Base-by-base conservation (phyloP, 1,284 basidiomycete genomes). In the Apiotrichum montevideense region DNA sequence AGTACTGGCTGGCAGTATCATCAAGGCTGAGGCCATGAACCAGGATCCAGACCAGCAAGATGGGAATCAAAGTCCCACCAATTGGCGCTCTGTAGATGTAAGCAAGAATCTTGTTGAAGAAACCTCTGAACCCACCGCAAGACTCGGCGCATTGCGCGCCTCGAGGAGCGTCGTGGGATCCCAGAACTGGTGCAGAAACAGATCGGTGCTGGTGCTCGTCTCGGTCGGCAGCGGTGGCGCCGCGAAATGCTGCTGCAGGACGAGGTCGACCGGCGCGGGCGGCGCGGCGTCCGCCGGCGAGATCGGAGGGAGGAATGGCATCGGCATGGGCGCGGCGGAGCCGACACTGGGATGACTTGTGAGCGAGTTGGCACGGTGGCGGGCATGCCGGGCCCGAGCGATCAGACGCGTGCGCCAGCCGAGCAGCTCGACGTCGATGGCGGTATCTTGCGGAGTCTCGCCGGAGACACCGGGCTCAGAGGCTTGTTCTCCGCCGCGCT, bases 101-200 rank as follows among this genome's bases (percentile, higher is more conserved):
- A 41, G 32, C 6, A 29, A 33, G 4, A 8, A 9, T 13, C 29
- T 7, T 29, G 8, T 21, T 21, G 6, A 21, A 4, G 7, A 8
- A 6, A n/a, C 5, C 10, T 33, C 32, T 39, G 37, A 39, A 46
- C 44, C 14, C 32, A 52, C 42, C 6, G 32, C 15, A 10, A 52
- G 32, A 15, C n/a, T 4, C 11, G 51, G 51, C 10, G 39, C 35
- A 13, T 62, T 51, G 32, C 57, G 34, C 37, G 50, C 45, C 45
- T 59, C 57, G 35, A 58, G 55, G 9, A 63, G 54, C 29, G 52
- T 56, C 34, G 55, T 59, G 4, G 61, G 61, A 66, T 74, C 54
- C 69, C 62, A 60, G 71, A 74, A 57, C 68, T 73, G 56, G 65
- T 72, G 61, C 65, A 74, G 54, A 58, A 70, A 43, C 65, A 54